phyloP scores from a whole-genome alignment of 2,329 filamentous ascomycete genomes.

The Falciphora oryzae region DNA sequence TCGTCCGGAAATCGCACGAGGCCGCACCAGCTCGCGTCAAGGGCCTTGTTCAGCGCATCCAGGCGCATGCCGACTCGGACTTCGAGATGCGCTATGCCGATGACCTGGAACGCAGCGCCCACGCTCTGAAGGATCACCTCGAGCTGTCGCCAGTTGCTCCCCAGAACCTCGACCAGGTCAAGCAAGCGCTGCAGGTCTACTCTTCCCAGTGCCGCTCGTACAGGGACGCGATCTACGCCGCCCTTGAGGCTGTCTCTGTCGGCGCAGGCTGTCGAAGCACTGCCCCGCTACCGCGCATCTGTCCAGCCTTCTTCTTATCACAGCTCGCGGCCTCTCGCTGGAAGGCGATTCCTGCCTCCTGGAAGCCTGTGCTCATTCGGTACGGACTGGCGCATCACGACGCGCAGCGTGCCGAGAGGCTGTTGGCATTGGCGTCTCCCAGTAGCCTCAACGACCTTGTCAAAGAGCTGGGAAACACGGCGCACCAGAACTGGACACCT shows the following conservation, averaged over 20 bases:
- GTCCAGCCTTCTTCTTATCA: neutral
- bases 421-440: conserved; percentile 21
- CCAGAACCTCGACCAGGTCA: neutral
- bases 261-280: too few species aligned
- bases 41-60: neutral
- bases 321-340: conserved; percentile 4
- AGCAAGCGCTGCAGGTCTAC: neutral
- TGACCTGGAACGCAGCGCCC: neutral
- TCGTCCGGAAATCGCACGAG: neutral
- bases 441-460: conserved; percentile 27
- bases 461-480: conserved; percentile 40
- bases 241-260: neutral
- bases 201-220: neutral
- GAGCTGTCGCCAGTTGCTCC: neutral
- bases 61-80: neutral
- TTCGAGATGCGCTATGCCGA: neutral
- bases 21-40: neutral
- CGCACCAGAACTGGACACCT: conserved; percentile 52
- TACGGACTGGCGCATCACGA: conserved; percentile 36
- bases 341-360: conserved; percentile 23
- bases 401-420: conserved; percentile 36
- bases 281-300: neutral
- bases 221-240: neutral
- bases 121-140: neutral
- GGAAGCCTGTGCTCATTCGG: conserved; percentile 29